These are phyloP conservation scores for Kurtzmaniella cleridarum DNA, from an alignment of 805 yeast species.

Conservation along the genomic window DNA sequence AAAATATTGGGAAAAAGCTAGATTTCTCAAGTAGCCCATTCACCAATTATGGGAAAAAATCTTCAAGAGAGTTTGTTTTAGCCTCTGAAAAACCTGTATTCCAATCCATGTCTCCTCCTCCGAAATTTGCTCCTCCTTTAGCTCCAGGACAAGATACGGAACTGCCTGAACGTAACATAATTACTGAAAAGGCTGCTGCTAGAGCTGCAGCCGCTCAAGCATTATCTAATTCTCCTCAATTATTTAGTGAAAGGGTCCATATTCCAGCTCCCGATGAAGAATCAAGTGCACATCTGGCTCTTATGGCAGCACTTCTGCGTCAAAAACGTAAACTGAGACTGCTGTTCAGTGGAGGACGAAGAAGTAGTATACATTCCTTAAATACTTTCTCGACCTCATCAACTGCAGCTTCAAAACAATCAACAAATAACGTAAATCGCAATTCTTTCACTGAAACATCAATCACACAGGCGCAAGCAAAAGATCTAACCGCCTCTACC, in stretches of 20 bases:
- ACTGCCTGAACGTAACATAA: background rate
- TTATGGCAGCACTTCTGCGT: slow-evolving; percentile 34
- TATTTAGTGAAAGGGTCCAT: slow-evolving; percentile 3
- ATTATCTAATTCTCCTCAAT: slow-evolving; percentile 3
- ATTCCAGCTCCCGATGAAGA: slow-evolving; percentile 34
- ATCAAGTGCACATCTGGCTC: slow-evolving; percentile 42
- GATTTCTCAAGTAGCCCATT: too few relatives aligned
- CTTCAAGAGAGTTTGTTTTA: too few relatives aligned
- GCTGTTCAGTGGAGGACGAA: slow-evolving; percentile 11
- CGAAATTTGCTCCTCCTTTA: too few relatives aligned
- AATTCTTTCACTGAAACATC: background rate
- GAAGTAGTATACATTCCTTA: background rate
- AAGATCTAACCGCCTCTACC: background rate
- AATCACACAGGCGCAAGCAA: background rate
- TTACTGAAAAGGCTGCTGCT: background rate
- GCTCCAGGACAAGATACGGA: background rate
- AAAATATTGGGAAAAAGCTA: too few relatives aligned
- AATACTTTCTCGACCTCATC: slow-evolving; percentile 1
- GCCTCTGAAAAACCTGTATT: too few relatives aligned
- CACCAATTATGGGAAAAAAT: too few relatives aligned
- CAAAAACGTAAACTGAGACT: slow-evolving; percentile 21
- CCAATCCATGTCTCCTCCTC: too few relatives aligned
- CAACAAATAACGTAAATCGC: background rate
- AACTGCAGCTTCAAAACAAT: background rate
- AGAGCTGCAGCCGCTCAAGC: background rate